Conservation (phyloP, 768 basidiomycete species). For the Megacollybia marginata region DNA sequence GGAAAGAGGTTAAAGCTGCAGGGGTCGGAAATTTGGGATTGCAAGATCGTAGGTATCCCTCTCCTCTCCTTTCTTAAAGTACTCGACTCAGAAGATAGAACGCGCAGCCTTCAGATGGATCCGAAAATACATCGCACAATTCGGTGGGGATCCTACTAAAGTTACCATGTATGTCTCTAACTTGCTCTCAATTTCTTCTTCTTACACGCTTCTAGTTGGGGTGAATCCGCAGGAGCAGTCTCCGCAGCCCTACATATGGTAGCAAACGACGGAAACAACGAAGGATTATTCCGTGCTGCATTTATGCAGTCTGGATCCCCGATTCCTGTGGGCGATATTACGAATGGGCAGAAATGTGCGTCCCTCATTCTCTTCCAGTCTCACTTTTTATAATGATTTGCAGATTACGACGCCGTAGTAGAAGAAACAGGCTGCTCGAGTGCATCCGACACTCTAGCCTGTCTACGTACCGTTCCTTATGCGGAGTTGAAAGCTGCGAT, state of each 20-base stretch:
- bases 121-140: too few relatives aligned
- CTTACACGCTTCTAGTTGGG: constrained; percentile 14
- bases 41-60: constrained; percentile 27
- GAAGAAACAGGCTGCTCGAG: constrained; percentile 22
- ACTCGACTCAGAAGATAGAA: constrained; percentile 23
- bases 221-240: constrained; percentile 43
- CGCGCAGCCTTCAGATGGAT: constrained; percentile 50
- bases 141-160: constrained; percentile 54
- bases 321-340: constrained; percentile 36
- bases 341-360: constrained; percentile 29
- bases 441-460: too few relatives aligned
- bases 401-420: constrained; percentile 37
- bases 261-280: constrained; percentile 34
- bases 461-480: constrained; percentile 31
- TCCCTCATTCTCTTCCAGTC: neutral
- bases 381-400: neutral
- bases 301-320: too few relatives aligned
- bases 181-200: neutral
- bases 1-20: constrained; percentile 21
- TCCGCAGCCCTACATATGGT: constrained; percentile 45
- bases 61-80: neutral
- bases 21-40: constrained; percentile 36
- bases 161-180: constrained; percentile 20
- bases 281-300: constrained; percentile 39
- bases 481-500: constrained; percentile 29